Base-by-base conservation (phyloP, 2,329 filamentous ascomycete genomes). In the Didymella keratinophila region DNA sequence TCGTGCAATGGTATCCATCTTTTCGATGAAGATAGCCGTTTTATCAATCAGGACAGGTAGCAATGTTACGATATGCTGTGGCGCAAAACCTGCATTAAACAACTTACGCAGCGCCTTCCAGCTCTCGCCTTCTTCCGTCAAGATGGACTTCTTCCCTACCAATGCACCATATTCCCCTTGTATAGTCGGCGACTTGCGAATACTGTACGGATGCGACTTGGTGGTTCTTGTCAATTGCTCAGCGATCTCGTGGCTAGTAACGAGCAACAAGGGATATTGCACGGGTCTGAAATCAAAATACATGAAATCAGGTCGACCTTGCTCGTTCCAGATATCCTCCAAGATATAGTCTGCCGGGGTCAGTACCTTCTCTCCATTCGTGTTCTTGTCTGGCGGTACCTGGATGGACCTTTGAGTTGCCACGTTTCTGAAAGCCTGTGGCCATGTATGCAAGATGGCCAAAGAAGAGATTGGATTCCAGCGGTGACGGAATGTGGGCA, bases 41-140 rank as follows among this genome's bases (percentile, higher is more conserved):
- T 79, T 76, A 1, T 78, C 65, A 0, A 79, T 36, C 12, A 79
- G 71, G 2, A 69, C 65, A 1, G 74, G 72, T 5, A 77, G 63
- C 12, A 78, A 60, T 7, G 71, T 70, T 37, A 73, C 62, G 4
- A 79, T 54, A 58, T 79, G 75, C 34, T 71, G 68, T 3, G 72
- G 69, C 4, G 71, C 70, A 50, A 79, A 79, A 3, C 74, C 76
- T 14, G 72, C 70, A 30, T 76, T 76, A 64, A 77, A 78, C 1
- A 68, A 70, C 44, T 71, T 70, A 28, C 76, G 71, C 46, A 76
- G 65, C 4, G 45, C 50, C 62, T 76, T 78, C 76, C 77, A 78
- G 1, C 60, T 55, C 44, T 72, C 69, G 14, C 68, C 71, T 10
- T 53, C 10, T 37, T 62, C 60, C 36, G 44, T 61, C 9, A 78